phyloP scores from a whole-genome alignment of 306 rosid genomes.

The Hippophae rhamnoides region DNA sequence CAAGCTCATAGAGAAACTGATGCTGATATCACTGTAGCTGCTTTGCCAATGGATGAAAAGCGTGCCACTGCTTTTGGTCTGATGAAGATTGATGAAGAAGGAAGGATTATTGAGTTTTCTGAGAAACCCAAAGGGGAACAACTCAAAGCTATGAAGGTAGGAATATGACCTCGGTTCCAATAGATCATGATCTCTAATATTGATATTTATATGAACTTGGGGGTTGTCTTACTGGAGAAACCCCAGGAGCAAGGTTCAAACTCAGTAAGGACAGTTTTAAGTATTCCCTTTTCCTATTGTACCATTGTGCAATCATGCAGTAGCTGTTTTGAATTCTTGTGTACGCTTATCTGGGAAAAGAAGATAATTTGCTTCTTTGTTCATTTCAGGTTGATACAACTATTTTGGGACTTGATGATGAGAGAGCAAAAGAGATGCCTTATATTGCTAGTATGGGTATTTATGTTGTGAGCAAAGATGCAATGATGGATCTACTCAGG shows the following conservation, averaged over 20 bases:
- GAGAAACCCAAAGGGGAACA: conserved; percentile 98
- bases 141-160: conserved; percentile 86
- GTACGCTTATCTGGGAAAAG: not conserved
- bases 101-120: conserved; percentile 81
- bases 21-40: conserved; percentile 98
- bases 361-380: conserved; percentile 3
- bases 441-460: conserved; percentile 98
- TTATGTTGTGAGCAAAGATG: conserved; percentile 90
- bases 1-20: conserved; percentile 93
- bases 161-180: not conserved
- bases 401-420: conserved; percentile 89
- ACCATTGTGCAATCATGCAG: not conserved
- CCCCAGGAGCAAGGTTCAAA: too few species aligned
- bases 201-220: too few species aligned
- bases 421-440: conserved; percentile 92
- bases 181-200: too few species aligned
- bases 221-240: too few species aligned
- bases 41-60: conserved; percentile 92
- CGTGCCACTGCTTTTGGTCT: conserved; percentile 96
- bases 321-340: not conserved
- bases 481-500: conserved; percentile 71
- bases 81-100: conserved; percentile 97
- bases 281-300: too few species aligned
- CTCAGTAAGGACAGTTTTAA: too few species aligned
- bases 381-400: conserved; percentile 82